Percentiles rank a stretch among this genome's conserved stretches.
phyloP scores from a whole-genome alignment of 495 filamentous ascomycete genomes.

The Acidomyces sp. region DNA sequence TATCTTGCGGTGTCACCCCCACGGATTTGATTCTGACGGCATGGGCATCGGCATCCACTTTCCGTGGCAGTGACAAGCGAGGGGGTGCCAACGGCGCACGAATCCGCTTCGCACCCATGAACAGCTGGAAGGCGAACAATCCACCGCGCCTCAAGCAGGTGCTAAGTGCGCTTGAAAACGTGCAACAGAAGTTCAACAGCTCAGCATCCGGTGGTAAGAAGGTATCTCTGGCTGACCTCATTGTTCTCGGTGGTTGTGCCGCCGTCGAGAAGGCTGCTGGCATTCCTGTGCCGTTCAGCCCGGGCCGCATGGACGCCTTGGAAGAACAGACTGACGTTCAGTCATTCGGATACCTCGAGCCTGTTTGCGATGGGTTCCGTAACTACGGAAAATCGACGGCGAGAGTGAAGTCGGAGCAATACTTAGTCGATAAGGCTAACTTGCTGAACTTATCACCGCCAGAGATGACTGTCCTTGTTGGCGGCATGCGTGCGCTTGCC shows the following conservation, averaged over 20 bases:
- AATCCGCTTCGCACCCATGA: constrained; percentile 56
- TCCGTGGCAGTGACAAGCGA: constrained; percentile 64
- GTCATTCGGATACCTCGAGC: constrained; percentile 49
- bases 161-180: constrained; percentile 42
- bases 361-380: constrained; percentile 55
- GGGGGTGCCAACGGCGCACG: constrained; percentile 63
- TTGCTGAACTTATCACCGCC: constrained; percentile 54
- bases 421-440: constrained; percentile 54
- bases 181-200: constrained; percentile 50
- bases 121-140: constrained; percentile 56
- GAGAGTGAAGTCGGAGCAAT: constrained; percentile 48
- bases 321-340: constrained; percentile 52
- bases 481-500: constrained; percentile 52
- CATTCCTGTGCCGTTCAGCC: constrained; percentile 24
- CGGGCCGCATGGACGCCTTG: constrained; percentile 32
- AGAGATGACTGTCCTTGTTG: constrained; percentile 52
- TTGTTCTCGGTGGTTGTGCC: constrained; percentile 48
- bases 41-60: constrained; percentile 58
- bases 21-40: constrained; percentile 46
- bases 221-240: constrained; percentile 58
- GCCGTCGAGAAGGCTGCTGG: constrained; percentile 26
- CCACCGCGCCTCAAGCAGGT: constrained; percentile 45
- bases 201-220: constrained; percentile 40
- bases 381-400: constrained; percentile 50
- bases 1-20: constrained; percentile 41